Evolutionary conservation across 2,329 filamentous ascomycete species (phyloP).

Genomic region (Pezicula rhizophila): DNA sequence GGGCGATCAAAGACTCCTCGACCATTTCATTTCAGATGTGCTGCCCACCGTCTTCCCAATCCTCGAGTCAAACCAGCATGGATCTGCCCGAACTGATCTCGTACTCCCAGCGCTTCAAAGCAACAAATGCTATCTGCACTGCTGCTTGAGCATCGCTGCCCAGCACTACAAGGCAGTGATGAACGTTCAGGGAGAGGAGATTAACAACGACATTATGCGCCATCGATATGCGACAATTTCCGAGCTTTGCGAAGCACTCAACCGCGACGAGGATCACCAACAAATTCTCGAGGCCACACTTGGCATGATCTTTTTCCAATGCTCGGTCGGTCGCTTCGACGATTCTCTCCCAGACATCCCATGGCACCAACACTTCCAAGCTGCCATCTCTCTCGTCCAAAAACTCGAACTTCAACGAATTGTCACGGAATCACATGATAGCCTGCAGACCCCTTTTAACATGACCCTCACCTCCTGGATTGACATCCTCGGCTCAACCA

Average conservation of each 20-base stretch:
- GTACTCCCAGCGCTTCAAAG: slow-evolving; percentile 82
- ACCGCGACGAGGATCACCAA: slow-evolving; percentile 73
- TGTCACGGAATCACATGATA: slow-evolving; percentile 48
- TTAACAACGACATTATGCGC: slow-evolving; percentile 86
- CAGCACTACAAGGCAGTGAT: slow-evolving; percentile 83
- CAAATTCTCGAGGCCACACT: slow-evolving; percentile 89
- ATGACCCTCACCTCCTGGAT: slow-evolving; percentile 95
- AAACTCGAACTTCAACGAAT: slow-evolving; percentile 73
- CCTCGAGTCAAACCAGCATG: slow-evolving; percentile 82
- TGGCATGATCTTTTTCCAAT: slow-evolving; percentile 95
- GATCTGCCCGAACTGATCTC: slow-evolving; percentile 72
- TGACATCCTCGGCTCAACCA: slow-evolving; percentile 90
- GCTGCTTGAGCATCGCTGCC: slow-evolving; percentile 87
- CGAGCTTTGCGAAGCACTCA: slow-evolving; percentile 75
- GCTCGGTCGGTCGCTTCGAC: slow-evolving; percentile 78
- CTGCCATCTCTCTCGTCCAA: slow-evolving; percentile 76
- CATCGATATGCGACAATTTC: slow-evolving; percentile 86
- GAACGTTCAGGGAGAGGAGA: slow-evolving; percentile 60
- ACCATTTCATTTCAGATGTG: slow-evolving; percentile 87
- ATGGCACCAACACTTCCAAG: slow-evolving; percentile 96
- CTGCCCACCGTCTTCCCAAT: slow-evolving; percentile 88
- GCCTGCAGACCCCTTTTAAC: slow-evolving; percentile 67
- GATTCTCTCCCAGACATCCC: slow-evolving; percentile 85
- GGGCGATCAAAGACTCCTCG: slow-evolving; percentile 76
- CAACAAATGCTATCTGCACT: slow-evolving; percentile 92